Percentiles rank a stretch among this genome's conserved stretches.
Conservation (phyloP, 2,329 filamentous ascomycete species). For the Cladophialophora exuberans region DNA sequence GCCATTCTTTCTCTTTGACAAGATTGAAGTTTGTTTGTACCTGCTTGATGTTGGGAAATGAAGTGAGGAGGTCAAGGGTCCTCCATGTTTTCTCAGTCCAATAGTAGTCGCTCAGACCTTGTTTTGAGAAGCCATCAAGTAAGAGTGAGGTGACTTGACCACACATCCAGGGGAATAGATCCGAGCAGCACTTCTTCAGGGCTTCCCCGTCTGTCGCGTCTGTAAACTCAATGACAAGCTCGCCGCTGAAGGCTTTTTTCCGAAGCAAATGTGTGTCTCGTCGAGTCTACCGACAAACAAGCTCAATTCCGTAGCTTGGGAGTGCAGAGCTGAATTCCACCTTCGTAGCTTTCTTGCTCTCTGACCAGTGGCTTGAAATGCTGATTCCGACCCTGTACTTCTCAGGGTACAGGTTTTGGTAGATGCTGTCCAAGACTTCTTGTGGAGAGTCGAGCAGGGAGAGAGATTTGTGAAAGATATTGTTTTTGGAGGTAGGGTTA, state of each 20-base stretch:
- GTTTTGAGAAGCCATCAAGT: not conserved
- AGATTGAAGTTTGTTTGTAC: not conserved
- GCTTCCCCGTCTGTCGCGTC: not conserved
- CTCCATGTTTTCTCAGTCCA: not conserved
- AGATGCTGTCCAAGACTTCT: not conserved
- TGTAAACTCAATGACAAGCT: not conserved
- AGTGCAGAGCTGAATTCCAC: not conserved
- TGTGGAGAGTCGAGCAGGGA: not conserved
- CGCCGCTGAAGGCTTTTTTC: not conserved
- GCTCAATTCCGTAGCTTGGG: not conserved
- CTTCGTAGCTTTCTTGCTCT: not conserved
- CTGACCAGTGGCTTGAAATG: not conserved
- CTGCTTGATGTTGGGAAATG: not conserved
- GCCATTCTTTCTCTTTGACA: no score
- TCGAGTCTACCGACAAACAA: not conserved
- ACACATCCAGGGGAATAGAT: not conserved
- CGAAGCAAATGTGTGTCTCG: not conserved
- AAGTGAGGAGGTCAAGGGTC: not conserved
- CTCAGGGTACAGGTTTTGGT: not conserved
- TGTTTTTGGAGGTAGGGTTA: no score
- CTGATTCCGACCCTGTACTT: not conserved
- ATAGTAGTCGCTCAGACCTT: not conserved
- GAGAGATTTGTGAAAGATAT: no score
- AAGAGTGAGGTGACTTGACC: not conserved
- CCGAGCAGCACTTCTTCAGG: not conserved